phyloP scores from a whole-genome alignment of 139 green algal genomes.

The Coelastrella sp. region DNA sequence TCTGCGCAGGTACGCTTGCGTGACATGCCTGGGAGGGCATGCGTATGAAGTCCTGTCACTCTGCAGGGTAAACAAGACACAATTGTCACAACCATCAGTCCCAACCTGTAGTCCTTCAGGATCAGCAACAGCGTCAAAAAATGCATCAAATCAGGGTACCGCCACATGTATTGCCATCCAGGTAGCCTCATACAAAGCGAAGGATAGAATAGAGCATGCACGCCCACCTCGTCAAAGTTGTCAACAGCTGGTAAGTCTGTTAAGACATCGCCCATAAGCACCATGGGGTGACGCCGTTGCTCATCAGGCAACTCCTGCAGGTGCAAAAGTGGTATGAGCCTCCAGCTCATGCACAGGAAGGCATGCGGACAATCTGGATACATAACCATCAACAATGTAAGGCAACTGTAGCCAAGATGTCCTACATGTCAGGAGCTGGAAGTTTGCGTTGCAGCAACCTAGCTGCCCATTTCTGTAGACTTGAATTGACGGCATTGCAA shows the following conservation, averaged over 20 bases:
- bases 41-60: background rate
- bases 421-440: too few relatives aligned
- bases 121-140: too few relatives aligned
- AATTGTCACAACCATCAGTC: too few relatives aligned
- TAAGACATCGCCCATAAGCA: constrained; percentile 72
- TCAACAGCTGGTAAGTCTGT: constrained; percentile 67
- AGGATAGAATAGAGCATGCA: too few relatives aligned
- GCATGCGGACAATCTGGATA: background rate
- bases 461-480: too few relatives aligned
- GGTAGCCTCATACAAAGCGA: background rate
- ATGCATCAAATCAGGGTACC: too few relatives aligned
- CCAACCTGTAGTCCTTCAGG: too few relatives aligned
- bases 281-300: constrained; percentile 51
- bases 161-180: too few relatives aligned
- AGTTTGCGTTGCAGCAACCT: too few relatives aligned
- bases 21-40: background rate
- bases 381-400: background rate
- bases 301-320: background rate
- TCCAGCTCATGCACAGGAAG: background rate
- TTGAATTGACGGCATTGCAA: too few relatives aligned
- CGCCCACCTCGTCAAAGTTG: constrained; percentile 59
- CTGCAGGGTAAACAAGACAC: background rate
- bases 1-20: constrained; percentile 2
- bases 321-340: background rate
- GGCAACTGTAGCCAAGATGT: background rate